These are phyloP conservation scores for Lasiodiplodia gonubiensis DNA, from an alignment of 2,329 filamentous ascomycete genomes.

Conservation along the genomic window DNA sequence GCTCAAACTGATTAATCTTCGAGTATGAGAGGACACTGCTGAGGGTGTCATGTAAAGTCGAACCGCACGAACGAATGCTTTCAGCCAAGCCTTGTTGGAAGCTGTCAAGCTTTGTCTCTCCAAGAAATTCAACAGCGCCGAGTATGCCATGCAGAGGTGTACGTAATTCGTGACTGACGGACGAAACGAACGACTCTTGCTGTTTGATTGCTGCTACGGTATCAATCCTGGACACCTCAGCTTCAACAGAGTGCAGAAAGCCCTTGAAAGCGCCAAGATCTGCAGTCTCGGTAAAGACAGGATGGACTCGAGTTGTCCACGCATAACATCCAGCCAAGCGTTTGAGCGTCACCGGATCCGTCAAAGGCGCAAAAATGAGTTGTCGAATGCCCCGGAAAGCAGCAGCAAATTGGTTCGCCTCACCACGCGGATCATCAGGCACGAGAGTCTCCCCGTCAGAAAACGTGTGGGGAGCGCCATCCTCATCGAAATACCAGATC, in stretches of 20 bases:
- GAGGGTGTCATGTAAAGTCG: conserved; percentile 51
- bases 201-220: conserved; percentile 27
- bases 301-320: conserved; percentile 30
- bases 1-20: conserved; percentile 40
- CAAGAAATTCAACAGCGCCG: conserved; percentile 30
- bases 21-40: conserved; percentile 40
- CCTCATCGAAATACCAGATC: conserved; percentile 30
- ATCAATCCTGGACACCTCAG: conserved; percentile 28
- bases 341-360: conserved; percentile 33
- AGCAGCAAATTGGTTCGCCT: conserved; percentile 24
- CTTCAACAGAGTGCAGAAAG: conserved; percentile 31
- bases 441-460: conserved; percentile 28
- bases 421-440: conserved; percentile 27
- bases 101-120: conserved; percentile 31
- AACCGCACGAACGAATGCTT: conserved; percentile 47
- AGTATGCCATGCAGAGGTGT: conserved; percentile 27
- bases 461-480: conserved; percentile 14
- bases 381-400: conserved; percentile 30
- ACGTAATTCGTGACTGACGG: conserved; percentile 47
- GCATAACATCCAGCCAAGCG: conserved; percentile 33
- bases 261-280: conserved; percentile 31
- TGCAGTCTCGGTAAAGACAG: conserved; percentile 31
- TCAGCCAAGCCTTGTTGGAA: conserved; percentile 26
- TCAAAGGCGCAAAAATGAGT: conserved; percentile 33
- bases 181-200: conserved; percentile 45